Evolutionary conservation across 2,329 filamentous ascomycete genomes (phyloP), one percentile per base, ranked within the genome.

Genomic region (Aspergillus latus): DNA sequence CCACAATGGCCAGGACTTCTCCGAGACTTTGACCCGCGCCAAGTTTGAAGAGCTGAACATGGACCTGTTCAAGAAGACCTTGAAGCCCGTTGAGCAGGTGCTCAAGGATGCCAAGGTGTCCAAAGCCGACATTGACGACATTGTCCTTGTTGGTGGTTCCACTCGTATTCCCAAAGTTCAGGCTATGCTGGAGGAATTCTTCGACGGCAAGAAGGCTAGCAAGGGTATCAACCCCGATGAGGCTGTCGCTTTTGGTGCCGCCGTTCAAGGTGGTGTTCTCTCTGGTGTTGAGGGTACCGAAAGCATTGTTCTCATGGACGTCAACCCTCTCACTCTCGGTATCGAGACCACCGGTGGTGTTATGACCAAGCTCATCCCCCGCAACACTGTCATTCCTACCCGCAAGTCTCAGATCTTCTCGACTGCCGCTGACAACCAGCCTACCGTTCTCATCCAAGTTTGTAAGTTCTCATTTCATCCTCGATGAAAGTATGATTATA

Each of bases 221-320:
- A 97, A 97, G 90, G 91, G 92, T 80, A 96, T 99, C 77, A 97
- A 97, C 86, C 94, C 94, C 68, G 94, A 99, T 73, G 94, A 97
- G 84, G 94, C 94, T 80, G 94, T 97, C 67, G 94, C 94, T 73
- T 97, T 92, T 76, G 94, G 94, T 80, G 94, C 94, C 63, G 93
- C 94, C 67, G 92, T 97, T 67, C 94, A 99, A 81, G 94, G 89
- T 80, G 93, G 92, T 88, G 87, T 97, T 72, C 84, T 99, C 61
- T 89, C 92, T 67, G 92, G 92, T 65, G 91, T 97, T 80, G 85
- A 88, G 72, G 88, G 87, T 71, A 89, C 90, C 62, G 82, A 79
- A n/a, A 85, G 87, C 4, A 76, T 96, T 62, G 90, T 97, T 72
- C 90, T 96, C 68, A 94, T 97, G 90, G 92, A 97, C 70, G 92